Conservation (phyloP, 192 early-diverging fungal genomes). For the Cladochytrium replicatum region DNA sequence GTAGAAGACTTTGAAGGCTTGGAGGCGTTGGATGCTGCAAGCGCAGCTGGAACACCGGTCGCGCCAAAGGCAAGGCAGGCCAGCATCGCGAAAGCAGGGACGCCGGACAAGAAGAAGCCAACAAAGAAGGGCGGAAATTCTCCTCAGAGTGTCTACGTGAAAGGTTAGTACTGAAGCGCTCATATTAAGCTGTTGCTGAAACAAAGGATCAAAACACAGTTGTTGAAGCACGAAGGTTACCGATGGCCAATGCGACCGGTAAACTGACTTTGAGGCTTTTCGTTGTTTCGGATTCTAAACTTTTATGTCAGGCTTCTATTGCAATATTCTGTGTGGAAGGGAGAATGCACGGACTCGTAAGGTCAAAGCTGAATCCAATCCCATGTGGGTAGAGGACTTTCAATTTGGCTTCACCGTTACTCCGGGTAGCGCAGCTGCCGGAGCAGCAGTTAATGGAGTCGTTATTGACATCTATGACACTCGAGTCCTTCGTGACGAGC, state of each 20-base stretch:
- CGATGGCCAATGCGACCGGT: conserved; percentile 8
- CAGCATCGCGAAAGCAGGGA: neutral
- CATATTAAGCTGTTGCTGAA: neutral
- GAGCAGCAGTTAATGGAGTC: conserved; percentile 5
- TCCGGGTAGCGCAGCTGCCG: neutral
- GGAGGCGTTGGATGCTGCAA: neutral
- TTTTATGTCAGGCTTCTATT: too few species aligned
- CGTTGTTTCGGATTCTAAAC: too few species aligned
- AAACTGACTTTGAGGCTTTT: too few species aligned
- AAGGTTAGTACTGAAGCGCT: conserved; percentile 9
- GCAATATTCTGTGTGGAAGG: conserved; percentile 9
- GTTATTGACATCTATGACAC: conserved; percentile 19
- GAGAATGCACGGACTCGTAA: conserved; percentile 7
- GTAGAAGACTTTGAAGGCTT: neutral
- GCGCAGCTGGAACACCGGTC: neutral
- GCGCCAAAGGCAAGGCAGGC: neutral
- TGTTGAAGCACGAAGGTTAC: conserved; percentile 20
- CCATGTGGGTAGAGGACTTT: conserved; percentile 30
- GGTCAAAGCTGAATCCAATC: conserved; percentile 20
- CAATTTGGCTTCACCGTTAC: conserved; percentile 7
- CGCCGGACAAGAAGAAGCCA: neutral
- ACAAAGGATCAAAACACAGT: conserved; percentile 4
- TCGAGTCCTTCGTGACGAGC: conserved; percentile 16
- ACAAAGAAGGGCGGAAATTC: conserved; percentile 7
- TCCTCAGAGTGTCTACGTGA: conserved; percentile 12